A percentile compares a stretch with the other conserved stretches of the same genome.
These are phyloP conservation scores for Hypericum androsaemum DNA, from an alignment of 345 rosid genomes.

Conservation along the genomic window DNA sequence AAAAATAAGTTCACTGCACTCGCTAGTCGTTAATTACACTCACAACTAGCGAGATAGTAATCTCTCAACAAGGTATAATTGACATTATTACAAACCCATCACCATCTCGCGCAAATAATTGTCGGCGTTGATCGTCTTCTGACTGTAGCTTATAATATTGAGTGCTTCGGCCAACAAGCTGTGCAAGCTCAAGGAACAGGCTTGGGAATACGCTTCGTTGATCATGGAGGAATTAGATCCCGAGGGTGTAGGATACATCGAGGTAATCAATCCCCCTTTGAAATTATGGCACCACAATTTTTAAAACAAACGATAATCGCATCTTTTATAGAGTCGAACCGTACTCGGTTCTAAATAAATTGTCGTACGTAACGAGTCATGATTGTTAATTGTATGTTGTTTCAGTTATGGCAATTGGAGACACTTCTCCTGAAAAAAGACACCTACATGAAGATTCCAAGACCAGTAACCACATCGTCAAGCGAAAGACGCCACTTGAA, in stretches of 20 bases:
- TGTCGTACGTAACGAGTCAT: no score
- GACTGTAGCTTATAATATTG: constrained; percentile 72
- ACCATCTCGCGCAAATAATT: no score
- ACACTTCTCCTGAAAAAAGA: constrained; percentile 80
- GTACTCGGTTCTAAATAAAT: background rate
- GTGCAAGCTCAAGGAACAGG: constrained; percentile 83
- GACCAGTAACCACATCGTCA: constrained; percentile 60
- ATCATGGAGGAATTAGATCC: constrained; percentile 99
- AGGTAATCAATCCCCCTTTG: constrained; percentile 33
- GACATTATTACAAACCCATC: no score
- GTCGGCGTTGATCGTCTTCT: constrained; percentile 7
- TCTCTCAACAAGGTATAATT: no score
- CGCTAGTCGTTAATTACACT: no score
- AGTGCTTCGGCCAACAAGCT: constrained; percentile 95
- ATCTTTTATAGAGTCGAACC: background rate
- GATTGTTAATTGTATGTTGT: background rate
- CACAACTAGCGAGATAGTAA: no score
- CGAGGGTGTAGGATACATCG: constrained; percentile 83
- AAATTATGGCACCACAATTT: background rate
- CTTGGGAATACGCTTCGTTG: constrained; percentile 79
- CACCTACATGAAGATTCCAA: constrained; percentile 81
- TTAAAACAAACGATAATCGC: background rate
- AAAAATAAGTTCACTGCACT: no score
- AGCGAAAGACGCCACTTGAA: constrained; percentile 65
- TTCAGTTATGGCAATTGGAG: constrained; percentile 92